Percentiles rank a stretch among this genome's conserved stretches.
Conservation (phyloP, 768 basidiomycete species). For the Phlebiopsis gigantea region DNA sequence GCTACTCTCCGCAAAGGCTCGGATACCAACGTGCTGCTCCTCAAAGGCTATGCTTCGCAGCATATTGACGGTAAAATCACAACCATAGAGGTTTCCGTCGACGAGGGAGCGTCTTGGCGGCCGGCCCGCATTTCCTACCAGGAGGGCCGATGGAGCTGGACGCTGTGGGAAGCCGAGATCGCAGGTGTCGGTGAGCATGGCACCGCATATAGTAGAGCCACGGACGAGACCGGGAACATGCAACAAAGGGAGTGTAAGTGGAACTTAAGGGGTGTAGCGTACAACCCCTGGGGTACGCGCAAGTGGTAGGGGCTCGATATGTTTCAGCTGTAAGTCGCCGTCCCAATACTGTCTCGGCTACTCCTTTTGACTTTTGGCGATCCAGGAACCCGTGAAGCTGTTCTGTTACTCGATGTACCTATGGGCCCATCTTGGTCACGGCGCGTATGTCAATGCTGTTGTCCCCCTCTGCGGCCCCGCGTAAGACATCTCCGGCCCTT, state of each 20-base stretch:
- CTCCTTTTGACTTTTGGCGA: not conserved
- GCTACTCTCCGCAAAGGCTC: conserved; percentile 1
- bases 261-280: conserved; percentile 67
- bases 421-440: not conserved
- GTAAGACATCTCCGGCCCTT: too few relatives aligned
- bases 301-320: not conserved
- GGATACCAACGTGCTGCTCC: conserved; percentile 6
- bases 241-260: conserved; percentile 50
- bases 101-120: conserved; percentile 49
- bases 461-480: not conserved
- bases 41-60: conserved; percentile 57
- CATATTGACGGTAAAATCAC: conserved; percentile 39
- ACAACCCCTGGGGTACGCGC: conserved; percentile 28
- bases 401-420: not conserved
- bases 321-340: not conserved
- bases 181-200: conserved; percentile 6
- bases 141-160: conserved; percentile 70
- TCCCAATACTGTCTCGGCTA: not conserved
- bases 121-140: conserved; percentile 51
- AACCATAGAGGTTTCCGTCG: conserved; percentile 47
- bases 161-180: conserved; percentile 57
- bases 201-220: conserved; percentile 43
- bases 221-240: conserved; percentile 37
- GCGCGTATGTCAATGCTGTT: not conserved
- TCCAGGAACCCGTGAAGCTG: not conserved